A percentile compares a stretch with the other conserved stretches of the same genome.
Evolutionary conservation across 2,329 filamentous ascomycete genomes (phyloP).

Genomic region (Venturiaceae sp.): DNA sequence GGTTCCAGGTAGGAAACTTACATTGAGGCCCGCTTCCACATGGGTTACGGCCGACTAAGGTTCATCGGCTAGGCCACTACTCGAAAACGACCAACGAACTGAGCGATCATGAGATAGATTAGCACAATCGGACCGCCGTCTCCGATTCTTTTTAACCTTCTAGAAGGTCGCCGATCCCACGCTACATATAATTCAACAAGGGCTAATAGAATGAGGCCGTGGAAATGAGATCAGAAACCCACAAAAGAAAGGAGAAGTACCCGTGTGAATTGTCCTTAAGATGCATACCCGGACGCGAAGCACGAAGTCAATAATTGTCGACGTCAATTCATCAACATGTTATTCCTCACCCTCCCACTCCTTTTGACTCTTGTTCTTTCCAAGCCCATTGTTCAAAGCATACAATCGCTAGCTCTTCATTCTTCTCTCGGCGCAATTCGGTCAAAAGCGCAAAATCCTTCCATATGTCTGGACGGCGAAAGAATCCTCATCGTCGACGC

Average conservation of each 20-base stretch:
- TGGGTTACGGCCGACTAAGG: too few species aligned
- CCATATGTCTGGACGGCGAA: neutral
- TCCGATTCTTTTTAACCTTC: neutral
- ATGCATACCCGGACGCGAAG: too few species aligned
- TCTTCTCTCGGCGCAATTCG: neutral
- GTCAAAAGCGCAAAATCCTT: neutral
- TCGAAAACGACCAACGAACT: neutral
- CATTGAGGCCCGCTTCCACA: too few species aligned
- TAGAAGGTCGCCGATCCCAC: neutral
- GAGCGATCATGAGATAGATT: neutral
- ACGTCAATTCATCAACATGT: neutral
- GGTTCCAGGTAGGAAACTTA: neutral
- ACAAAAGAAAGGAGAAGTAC: neutral
- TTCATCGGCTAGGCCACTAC: neutral
- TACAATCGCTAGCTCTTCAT: neutral
- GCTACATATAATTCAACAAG: neutral
- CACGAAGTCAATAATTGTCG: too few species aligned
- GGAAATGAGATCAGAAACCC: neutral
- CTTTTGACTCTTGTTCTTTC: neutral
- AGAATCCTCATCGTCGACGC: neutral
- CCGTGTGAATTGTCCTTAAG: neutral
- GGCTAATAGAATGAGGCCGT: neutral
- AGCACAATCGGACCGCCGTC: neutral
- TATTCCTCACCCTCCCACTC: neutral
- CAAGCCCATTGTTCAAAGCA: neutral